Conservation (phyloP, 2,329 filamentous ascomycete genomes). For the Colletotrichum sidae region DNA sequence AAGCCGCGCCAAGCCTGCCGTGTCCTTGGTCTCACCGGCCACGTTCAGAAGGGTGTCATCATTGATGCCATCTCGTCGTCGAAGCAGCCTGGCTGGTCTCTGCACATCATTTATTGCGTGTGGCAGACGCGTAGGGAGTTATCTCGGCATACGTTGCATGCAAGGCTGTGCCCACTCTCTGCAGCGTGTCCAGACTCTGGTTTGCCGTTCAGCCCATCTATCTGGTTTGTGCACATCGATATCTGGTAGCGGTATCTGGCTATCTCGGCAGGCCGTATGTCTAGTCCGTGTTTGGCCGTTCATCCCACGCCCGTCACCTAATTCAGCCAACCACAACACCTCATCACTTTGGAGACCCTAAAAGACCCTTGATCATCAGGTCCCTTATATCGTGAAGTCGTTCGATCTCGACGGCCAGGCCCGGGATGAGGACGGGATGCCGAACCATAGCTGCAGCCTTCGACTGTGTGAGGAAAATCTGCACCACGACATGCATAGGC, state of each 20-base stretch:
- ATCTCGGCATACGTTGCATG: slow-evolving; percentile 9
- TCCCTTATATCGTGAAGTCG: slow-evolving; percentile 16
- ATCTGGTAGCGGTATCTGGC: slow-evolving; percentile 3
- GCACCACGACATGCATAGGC: background rate
- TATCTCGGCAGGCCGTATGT: slow-evolving; percentile 25
- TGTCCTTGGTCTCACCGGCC: slow-evolving; percentile 16
- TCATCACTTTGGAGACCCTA: slow-evolving; percentile 2
- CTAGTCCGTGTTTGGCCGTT: slow-evolving; percentile 11
- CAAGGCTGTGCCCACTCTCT: background rate
- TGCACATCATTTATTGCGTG: background rate
- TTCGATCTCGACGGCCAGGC: slow-evolving; percentile 24
- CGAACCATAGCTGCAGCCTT: slow-evolving; percentile 18
- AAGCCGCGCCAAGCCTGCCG: slow-evolving; percentile 11
- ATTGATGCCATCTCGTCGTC: background rate
- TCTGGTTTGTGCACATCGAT: background rate
- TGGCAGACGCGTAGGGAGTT: background rate
- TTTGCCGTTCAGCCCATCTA: slow-evolving; percentile 6
- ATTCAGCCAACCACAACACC: slow-evolving; percentile 3
- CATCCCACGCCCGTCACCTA: background rate
- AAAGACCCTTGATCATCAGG: slow-evolving; percentile 1
- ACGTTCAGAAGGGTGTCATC: slow-evolving; percentile 13
- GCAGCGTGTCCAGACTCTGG: background rate
- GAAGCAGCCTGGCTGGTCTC: background rate
- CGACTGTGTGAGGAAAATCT: background rate
- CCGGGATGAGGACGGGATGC: slow-evolving; percentile 11